Evolutionary conservation across 768 basidiomycete genomes (phyloP), one percentile per base, ranked within the genome.

Genomic region (Xerocomus brunneocitrinus): DNA sequence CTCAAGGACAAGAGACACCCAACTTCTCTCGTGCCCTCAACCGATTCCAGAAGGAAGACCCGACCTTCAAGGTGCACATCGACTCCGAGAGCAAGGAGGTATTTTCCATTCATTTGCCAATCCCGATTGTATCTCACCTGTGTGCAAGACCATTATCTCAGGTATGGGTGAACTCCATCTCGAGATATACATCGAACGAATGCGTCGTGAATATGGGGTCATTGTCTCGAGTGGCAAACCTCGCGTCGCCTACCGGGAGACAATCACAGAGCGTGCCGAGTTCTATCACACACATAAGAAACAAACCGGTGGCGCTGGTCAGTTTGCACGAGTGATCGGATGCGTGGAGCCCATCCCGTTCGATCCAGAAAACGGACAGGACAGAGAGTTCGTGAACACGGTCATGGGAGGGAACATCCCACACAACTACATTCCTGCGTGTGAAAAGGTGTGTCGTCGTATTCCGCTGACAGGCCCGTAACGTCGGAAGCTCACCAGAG

Each of bases 161-260:
- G 97, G 97, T 22, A 99, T 99, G 97, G 97, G 97, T 25, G 97
- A 99, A 70, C 82, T 99, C 16, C 97, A 99, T 67, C 81, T 99
- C 24, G 97, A 99, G 66, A 95, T 99, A 65, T 98, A 99, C 73
- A 94, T 98, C 55, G 97, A 99, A 68, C 91, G 97, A 38, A 98
- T 99, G 94, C 87, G 85, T 62, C 89, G 97, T 49, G 97, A 99
- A 72, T 99, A 99, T 72, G 90, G 89, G 51, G 91, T 93, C 19
- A 85, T 91, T 40, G 97, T 93, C 64, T 79, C 84, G 14, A 98
- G 95, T 7, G 95, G 95, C 54, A 95, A 94, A 70, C 97, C 97
- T 12, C 89, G 89, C 22, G 97, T 99, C 44, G 94, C 94, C 4
- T 99, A 92, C 79, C 84, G 95, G 42, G 97, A 99, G 74, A 94